Base-by-base conservation (phyloP, 2,329 filamentous ascomycete genomes). In the Didymella exigua region DNA sequence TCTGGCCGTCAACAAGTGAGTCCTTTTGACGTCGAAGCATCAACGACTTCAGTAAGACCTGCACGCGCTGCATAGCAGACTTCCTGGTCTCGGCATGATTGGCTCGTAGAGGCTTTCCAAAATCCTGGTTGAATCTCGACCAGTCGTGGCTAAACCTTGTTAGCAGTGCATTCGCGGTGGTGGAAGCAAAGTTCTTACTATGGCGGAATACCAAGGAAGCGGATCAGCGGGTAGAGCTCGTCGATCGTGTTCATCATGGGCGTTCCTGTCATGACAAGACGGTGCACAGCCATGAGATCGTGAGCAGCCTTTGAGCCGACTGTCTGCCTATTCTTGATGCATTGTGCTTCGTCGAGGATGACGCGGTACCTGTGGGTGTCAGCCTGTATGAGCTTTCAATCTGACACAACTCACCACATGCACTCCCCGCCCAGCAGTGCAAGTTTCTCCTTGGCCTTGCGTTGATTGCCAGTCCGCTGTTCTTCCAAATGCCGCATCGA, bases 161-260 rank as follows among this genome's bases (percentile, higher is more conserved):
- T 40, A 47, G 27, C 31, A 16, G 5, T 13, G 10, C 29, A 6
- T 7, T 18, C 8, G 19, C 24, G 21, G n/a, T 46, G 18, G 14
- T 10, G 10, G 8, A 14, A 6, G 11, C 16, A n/a, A 8, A 16
- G 30, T 33, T 31, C 43, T 27, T 41, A 54, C 52, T 49, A 49
- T 95, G 91, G 91, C 56, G 82, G 82, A 68, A 96, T 93, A 2
- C 82, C 81, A 14, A 96, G 79, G 69, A 96, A 97, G 2, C 84
- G 83, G 38, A 96, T 80, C 18, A 96, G 77, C 0, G 91, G 89
- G 66, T 85, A 92, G 3, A 96, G 79, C 65, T 97, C 93, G 21
- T 84, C 79, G 2, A 93, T 85, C 11, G 82, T 86, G 65, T 96
- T 96, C 89, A 95, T 95, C 89, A 93, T 92, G 0, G 90, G 90